Percentiles rank a stretch among this genome's conserved stretches.
phyloP scores from a whole-genome alignment of 805 yeast species.

The Schwanniomyces vanrijiae region DNA sequence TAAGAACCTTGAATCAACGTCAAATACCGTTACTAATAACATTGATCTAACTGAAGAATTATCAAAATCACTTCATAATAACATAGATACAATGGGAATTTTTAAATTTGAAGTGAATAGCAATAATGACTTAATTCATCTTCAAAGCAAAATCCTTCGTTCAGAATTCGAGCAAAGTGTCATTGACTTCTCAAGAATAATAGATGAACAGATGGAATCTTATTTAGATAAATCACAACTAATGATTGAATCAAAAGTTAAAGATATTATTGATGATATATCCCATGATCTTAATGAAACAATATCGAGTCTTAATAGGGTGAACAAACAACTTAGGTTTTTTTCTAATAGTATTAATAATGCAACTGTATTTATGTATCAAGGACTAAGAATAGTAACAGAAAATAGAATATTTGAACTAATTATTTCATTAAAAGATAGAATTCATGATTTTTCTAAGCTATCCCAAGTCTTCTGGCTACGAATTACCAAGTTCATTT shows the following conservation, averaged over 20 bases:
- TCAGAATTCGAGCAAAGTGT: conserved; percentile 7
- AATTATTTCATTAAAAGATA: neutral
- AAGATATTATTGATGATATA: conserved; percentile 6
- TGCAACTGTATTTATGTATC: conserved; percentile 5
- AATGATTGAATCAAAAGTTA: conserved; percentile 7
- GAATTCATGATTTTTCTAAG: neutral
- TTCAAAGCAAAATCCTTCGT: conserved; percentile 1
- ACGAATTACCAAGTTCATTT: neutral
- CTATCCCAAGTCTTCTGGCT: neutral
- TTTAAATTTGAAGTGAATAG: neutral
- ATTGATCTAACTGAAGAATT: conserved; percentile 1
- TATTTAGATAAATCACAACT: conserved; percentile 3
- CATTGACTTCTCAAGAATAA: conserved; percentile 3
- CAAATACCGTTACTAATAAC: neutral
- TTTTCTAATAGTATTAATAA: conserved; percentile 6
- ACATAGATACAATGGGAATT: conserved; percentile 1
- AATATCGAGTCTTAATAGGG: conserved; percentile 6
- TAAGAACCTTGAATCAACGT: conserved; percentile 2
- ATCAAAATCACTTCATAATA: conserved; percentile 1
- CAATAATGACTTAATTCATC: conserved; percentile 1
- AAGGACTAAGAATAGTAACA: conserved; percentile 5
- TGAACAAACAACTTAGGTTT: conserved; percentile 6
- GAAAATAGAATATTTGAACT: conserved; percentile 3
- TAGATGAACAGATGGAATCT: conserved; percentile 5
- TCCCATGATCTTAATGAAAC: conserved; percentile 9